phyloP scores from a whole-genome alignment of 2,329 filamentous ascomycete species.

The Colletotrichum euphorbiae region DNA sequence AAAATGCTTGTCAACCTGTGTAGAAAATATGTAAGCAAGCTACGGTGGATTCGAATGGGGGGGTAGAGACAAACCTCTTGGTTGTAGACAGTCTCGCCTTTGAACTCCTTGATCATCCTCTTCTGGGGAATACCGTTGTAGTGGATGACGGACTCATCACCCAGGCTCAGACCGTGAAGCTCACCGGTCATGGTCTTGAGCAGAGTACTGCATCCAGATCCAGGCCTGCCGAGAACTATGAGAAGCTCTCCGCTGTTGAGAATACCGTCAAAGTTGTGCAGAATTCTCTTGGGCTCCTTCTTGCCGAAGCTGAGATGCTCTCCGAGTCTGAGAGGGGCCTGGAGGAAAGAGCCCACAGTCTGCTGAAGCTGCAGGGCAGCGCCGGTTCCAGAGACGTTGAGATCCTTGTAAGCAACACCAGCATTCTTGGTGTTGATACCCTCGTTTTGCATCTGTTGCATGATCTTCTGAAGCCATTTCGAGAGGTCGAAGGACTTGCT shows the following conservation, averaged over 20 bases:
- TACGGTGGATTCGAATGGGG: too few relatives aligned
- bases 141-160: conserved; percentile 63
- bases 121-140: conserved; percentile 71
- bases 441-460: conserved; percentile 62
- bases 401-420: conserved; percentile 72
- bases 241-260: conserved; percentile 74
- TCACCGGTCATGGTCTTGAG: conserved; percentile 72
- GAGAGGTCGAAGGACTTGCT: conserved; percentile 54
- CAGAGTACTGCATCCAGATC: conserved; percentile 73
- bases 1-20: conserved; percentile 76
- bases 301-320: conserved; percentile 64
- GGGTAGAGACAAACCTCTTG: conserved; percentile 64
- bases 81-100: conserved; percentile 78
- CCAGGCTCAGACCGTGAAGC: conserved; percentile 67
- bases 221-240: conserved; percentile 75
- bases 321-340: conserved; percentile 67
- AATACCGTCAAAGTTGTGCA: conserved; percentile 73
- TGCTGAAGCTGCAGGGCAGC: conserved; percentile 75
- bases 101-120: conserved; percentile 69
- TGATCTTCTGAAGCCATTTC: conserved; percentile 55
- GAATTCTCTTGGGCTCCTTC: conserved; percentile 67
- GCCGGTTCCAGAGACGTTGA: conserved; percentile 75
- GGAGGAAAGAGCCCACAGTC: conserved; percentile 70
- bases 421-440: conserved; percentile 65
- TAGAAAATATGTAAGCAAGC: not conserved